Evolutionary conservation across 768 basidiomycete species (phyloP).

Genomic region (Mycena venus): DNA sequence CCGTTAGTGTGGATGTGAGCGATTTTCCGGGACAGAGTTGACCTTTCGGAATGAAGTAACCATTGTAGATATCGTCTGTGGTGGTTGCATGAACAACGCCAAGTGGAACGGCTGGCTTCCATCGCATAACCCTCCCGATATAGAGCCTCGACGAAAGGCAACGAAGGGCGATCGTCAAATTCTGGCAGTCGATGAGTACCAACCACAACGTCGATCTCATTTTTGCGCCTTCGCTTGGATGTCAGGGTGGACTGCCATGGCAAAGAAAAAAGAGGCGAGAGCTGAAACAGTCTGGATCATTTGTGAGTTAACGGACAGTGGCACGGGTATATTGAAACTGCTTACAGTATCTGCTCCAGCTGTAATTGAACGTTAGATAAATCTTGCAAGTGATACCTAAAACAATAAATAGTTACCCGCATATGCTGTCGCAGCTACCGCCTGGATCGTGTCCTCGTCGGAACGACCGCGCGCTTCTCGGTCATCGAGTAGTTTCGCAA

Average conservation of each 20-base stretch:
- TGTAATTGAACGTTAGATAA: slow-evolving; percentile 9
- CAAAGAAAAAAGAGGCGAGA: slow-evolving; percentile 40
- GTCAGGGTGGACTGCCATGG: slow-evolving; percentile 42
- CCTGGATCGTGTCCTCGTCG: slow-evolving; percentile 40
- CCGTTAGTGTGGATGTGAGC: neutral
- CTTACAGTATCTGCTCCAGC: slow-evolving; percentile 36
- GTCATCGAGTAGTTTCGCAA: slow-evolving; percentile 16
- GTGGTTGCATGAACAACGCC: slow-evolving; percentile 34
- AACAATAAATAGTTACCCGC: slow-evolving; percentile 35
- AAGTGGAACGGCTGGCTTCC: slow-evolving; percentile 26
- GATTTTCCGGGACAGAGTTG: neutral
- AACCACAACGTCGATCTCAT: slow-evolving; percentile 44
- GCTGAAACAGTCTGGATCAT: slow-evolving; percentile 38
- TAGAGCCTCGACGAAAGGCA: slow-evolving; percentile 30
- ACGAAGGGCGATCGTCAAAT: slow-evolving; percentile 39
- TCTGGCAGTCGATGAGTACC: slow-evolving; percentile 44
- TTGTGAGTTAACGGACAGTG: neutral
- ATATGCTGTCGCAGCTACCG: too few species aligned
- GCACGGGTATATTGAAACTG: neutral
- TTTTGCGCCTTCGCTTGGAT: slow-evolving; percentile 42
- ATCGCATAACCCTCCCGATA: slow-evolving; percentile 35
- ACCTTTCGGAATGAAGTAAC: slow-evolving; percentile 49
- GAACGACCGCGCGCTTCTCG: neutral
- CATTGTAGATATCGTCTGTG: slow-evolving; percentile 46
- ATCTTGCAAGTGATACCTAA: too few species aligned